A percentile compares a stretch with the other conserved stretches of the same genome.
Conservation (phyloP, 169 alveolate genomes). For the Theileria parva region DNA sequence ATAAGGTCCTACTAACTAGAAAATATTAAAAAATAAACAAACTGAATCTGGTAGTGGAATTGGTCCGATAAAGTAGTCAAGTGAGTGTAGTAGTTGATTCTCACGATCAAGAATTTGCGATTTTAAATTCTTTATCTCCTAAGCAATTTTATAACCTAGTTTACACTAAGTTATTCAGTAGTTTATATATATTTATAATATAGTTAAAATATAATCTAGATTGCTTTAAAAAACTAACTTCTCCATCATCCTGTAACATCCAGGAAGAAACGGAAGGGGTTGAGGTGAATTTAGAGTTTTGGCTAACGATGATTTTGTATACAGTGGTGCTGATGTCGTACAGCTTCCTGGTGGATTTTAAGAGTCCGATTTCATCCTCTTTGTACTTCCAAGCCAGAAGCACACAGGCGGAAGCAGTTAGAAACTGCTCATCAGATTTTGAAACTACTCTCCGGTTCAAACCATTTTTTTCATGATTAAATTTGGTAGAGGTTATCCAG, state of each 20-base stretch:
- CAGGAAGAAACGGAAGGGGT: slow-evolving; percentile 54
- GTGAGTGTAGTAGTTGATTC: slow-evolving; percentile 48
- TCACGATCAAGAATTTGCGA: slow-evolving; percentile 50
- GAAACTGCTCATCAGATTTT: slow-evolving; percentile 47
- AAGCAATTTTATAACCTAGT: background rate
- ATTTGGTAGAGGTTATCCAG: slow-evolving; percentile 13
- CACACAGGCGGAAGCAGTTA: slow-evolving; percentile 59
- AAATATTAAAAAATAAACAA: background rate
- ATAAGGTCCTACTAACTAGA: slow-evolving; percentile 45
- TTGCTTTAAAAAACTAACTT: slow-evolving; percentile 14
- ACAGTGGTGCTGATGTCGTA: slow-evolving; percentile 40
- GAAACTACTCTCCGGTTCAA: slow-evolving; percentile 3
- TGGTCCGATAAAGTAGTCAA: slow-evolving; percentile 62
- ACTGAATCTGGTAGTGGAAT: slow-evolving; percentile 56
- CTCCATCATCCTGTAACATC: slow-evolving; percentile 64
- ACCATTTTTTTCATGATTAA: background rate
- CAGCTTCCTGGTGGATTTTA: slow-evolving; percentile 39
- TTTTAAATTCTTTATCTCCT: slow-evolving; percentile 55
- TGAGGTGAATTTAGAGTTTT: slow-evolving; percentile 3
- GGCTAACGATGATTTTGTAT: slow-evolving; percentile 55
- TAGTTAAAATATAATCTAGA: too few species aligned
- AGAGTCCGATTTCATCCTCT: slow-evolving; percentile 48
- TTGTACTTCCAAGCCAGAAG: slow-evolving; percentile 67
- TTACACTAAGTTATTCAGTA: too few species aligned
- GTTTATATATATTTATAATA: too few species aligned